Percentiles rank a stretch among this genome's conserved stretches.
Conservation (phyloP, 257 asterid species). For the Forsythia suspensa region DNA sequence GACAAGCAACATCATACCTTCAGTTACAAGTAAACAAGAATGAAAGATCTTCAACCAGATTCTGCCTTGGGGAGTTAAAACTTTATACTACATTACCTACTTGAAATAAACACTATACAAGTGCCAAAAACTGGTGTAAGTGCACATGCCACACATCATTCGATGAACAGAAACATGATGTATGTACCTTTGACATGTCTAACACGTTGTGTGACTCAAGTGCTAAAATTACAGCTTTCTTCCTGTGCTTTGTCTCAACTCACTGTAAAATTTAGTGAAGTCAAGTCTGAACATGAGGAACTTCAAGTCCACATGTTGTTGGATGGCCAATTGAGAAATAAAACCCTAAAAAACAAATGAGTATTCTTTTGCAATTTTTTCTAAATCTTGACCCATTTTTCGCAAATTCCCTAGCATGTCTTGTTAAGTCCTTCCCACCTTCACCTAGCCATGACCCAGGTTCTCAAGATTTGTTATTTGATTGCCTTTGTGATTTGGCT, state of each 20-base stretch:
- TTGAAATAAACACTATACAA: conserved; percentile 29
- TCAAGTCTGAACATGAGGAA: conserved; percentile 92
- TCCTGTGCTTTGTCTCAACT: conserved; percentile 44
- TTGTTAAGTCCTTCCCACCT: conserved; percentile 90
- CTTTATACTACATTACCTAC: conserved; percentile 26
- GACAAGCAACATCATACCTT: conserved; percentile 37
- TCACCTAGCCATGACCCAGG: conserved; percentile 84
- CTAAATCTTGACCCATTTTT: conserved; percentile 77
- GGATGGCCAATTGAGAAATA: conserved; percentile 83
- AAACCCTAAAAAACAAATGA: conserved; percentile 82
- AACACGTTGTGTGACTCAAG: conserved; percentile 8
- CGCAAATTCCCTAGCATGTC: conserved; percentile 78
- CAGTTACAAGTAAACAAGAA: conserved; percentile 34
- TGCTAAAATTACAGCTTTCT: conserved; percentile 51
- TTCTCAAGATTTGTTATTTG: conserved; percentile 58
- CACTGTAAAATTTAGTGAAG: conserved; percentile 90
- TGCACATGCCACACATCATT: conserved; percentile 28
- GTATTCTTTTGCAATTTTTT: conserved; percentile 76
- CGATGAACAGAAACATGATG: conserved; percentile 23
- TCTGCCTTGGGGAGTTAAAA: neutral
- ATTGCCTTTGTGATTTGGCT: conserved; percentile 45
- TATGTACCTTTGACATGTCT: conserved; percentile 9
- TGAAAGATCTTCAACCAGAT: conserved; percentile 9
- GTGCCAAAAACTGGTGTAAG: conserved; percentile 23
- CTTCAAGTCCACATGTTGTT: conserved; percentile 86